Evolutionary conservation across 306 rosid genomes (phyloP).

Genomic region (Cucurbita argyrosperma): DNA sequence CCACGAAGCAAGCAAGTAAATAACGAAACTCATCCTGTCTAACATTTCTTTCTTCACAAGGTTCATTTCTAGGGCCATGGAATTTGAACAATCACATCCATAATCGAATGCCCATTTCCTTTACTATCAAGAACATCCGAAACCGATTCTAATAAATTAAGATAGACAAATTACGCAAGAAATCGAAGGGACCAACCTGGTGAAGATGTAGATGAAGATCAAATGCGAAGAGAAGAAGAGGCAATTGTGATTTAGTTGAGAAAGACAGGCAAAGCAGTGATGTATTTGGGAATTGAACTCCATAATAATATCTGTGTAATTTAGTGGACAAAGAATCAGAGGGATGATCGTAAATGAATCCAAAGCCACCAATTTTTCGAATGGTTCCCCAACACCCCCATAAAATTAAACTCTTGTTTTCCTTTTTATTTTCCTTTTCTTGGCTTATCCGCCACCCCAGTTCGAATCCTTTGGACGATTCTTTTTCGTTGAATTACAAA

Average conservation of each 20-base stretch:
- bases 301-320: background rate
- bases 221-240: background rate
- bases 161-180: background rate
- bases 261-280: background rate
- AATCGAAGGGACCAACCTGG: conserved; percentile 3
- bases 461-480: too few species aligned
- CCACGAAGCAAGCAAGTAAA: background rate
- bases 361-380: conserved; percentile 9
- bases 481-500: too few species aligned
- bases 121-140: background rate
- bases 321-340: background rate
- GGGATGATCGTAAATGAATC: background rate
- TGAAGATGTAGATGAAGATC: background rate
- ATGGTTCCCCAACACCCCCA: background rate
- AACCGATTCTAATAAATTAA: background rate
- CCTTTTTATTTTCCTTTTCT: too few species aligned
- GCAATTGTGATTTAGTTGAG: background rate
- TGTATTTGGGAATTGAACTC: background rate
- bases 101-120: background rate
- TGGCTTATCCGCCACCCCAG: background rate
- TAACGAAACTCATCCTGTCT: background rate
- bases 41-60: background rate
- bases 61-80: background rate
- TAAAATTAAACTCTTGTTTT: too few species aligned
- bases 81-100: background rate